Base-by-base conservation (phyloP, 495 filamentous ascomycete genomes). In the Geoglossum glabrum region DNA sequence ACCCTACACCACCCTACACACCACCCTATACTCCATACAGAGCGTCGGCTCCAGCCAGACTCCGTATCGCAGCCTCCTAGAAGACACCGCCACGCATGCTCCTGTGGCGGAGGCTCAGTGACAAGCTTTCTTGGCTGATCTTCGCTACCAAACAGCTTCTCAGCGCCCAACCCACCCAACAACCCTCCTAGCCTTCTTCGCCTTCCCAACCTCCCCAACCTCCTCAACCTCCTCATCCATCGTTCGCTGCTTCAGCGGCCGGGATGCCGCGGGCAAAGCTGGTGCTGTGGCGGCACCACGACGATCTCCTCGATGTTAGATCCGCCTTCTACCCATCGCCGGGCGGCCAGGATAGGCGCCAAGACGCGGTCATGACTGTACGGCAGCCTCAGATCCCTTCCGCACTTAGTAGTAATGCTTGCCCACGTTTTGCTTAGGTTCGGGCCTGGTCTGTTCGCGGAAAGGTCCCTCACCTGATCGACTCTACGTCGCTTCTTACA, bases 391-490 rank as follows among this genome's bases (percentile, higher is more conserved):
- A 28, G 6, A 23, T 54, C 58, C 36, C 54, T 38, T 30, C 28
- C 57, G 40, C 13, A 28, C 25, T 30, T 55, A 36, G 23, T 47
- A 30, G 40, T 43, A 15, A 15, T 13, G 40, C 40, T 45, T 45
- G 10, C 40, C 13, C 1, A 5, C 1, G 13, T 9, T 45, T 19
- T 45, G 40, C 23, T 45, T 46, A 79, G 76, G 74, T 79, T 23
- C 68, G 65, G 33, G 73, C 71, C 8, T 81, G 78, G 78, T 80
- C 80, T 61, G 54, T 79, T 15, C 80, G 85, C 61, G 85, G 85
- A 57, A 80, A 79, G 62, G 81, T 89, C 47, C 86, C 86, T 30
- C 86, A 90, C 70, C 73, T 86, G 61, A 78, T 93, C 55, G 86
- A 90, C 69, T 84, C 83, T 15, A 93, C 86, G 1, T 86, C 86